These are phyloP conservation scores for Calonectria hongkongensis DNA, from an alignment of 2,329 filamentous ascomycete genomes.

Conservation along the genomic window DNA sequence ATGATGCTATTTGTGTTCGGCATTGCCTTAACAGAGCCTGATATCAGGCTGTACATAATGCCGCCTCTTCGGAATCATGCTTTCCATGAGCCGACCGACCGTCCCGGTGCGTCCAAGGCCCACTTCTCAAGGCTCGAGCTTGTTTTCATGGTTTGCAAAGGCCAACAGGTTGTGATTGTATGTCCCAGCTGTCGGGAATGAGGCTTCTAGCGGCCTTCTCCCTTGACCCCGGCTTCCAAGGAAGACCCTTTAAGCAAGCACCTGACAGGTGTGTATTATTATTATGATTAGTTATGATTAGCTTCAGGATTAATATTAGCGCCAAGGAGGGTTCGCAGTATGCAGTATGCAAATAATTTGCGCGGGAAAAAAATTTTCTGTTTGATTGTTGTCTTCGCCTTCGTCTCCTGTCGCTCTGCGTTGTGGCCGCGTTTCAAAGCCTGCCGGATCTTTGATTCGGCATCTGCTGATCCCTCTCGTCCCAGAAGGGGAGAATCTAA, in stretches of 20 bases:
- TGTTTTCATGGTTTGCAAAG: conserved; percentile 37
- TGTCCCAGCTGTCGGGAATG: conserved; percentile 43
- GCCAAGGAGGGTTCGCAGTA: conserved; percentile 32
- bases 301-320: neutral
- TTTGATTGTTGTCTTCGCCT: conserved; percentile 29
- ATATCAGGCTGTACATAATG: conserved; percentile 48
- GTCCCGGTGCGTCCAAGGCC: conserved; percentile 46
- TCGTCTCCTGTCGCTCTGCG: conserved; percentile 15
- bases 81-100: conserved; percentile 49
- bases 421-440: conserved; percentile 33
- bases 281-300: conserved; percentile 11
- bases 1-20: conserved; percentile 34
- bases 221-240: conserved; percentile 28
- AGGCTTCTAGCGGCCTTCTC: conserved; percentile 18
- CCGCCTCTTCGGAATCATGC: conserved; percentile 44
- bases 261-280: conserved; percentile 14
- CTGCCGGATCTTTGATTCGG: conserved; percentile 21
- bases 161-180: conserved; percentile 42
- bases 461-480: neutral
- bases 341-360: conserved; percentile 30
- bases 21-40: conserved; percentile 27
- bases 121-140: conserved; percentile 49
- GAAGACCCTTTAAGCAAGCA: conserved; percentile 5
- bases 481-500: conserved; percentile 5
- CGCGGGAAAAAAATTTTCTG: conserved; percentile 27